Evolutionary conservation across 371 early-diverging fungal species (phyloP), one percentile per base, ranked within the genome.

Genomic region (Mortierella sp.): DNA sequence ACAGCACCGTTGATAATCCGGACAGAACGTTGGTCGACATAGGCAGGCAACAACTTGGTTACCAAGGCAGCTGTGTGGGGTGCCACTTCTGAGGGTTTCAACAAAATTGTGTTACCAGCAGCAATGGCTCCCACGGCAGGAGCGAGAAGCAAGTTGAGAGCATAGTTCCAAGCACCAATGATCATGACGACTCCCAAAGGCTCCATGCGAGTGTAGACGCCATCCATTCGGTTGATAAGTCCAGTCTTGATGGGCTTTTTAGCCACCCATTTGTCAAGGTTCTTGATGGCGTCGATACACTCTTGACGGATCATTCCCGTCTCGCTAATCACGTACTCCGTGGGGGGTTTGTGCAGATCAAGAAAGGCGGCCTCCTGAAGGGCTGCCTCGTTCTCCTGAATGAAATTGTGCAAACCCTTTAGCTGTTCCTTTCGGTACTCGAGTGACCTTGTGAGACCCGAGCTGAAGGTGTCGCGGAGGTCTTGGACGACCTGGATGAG

Each of bases 71-170:
- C 89, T 1, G 91, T 86, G 72, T 94, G 85, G 2, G 81, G 62
- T 12, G 96, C 72, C 2, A 96, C 76, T 81, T 98, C 98, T 7
- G 96, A 95, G 7, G 95, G 97, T 89, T 98, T 98, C 61, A 96
- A 30, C 1, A 94, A 72, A 26, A 87, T 93, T 11, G 90, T 89
- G 83, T 94, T 94, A 16, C 98, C 98, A 1, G 95, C 95, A 19
- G 95, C 97, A 66, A 98, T 88, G 1, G 97, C 97, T 9, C 94
- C 93, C 2, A 93, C 86, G 11, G 95, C 73, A 5, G 98, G 98
- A 12, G 85, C 64, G 11, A 97, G 68, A 14, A 87, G 23, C 43
- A 97, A 83, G 47, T 89, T 84, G 43, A 94, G 65, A n/a, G 95
- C 94, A 74, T 93, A 96, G 79, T 97, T 97, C 98, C 97, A 97